Evolutionary conservation across 129 eudicot species (phyloP).

Genomic region (Lonicera japonica): DNA sequence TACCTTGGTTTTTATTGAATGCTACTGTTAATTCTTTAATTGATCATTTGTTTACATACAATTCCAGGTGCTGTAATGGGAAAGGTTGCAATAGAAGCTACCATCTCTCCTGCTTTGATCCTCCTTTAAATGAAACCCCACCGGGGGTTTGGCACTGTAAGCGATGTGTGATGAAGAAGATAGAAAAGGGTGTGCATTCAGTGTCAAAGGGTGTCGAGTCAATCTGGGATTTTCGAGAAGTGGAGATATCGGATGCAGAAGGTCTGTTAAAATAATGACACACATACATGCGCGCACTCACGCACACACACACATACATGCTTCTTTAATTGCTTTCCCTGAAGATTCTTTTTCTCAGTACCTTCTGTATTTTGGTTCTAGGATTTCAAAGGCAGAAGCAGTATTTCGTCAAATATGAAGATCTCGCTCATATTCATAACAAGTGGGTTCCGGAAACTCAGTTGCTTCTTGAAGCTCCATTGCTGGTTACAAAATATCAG

Average conservation of each 20-base stretch:
- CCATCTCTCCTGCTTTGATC: conserved; percentile 41
- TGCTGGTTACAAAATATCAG: conserved; percentile 25
- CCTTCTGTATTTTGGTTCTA: conserved; percentile 13
- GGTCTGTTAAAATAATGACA: conserved; percentile 20
- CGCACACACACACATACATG: not conserved
- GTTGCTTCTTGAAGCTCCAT: conserved; percentile 42
- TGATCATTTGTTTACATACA: conserved; percentile 7
- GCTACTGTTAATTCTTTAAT: not conserved
- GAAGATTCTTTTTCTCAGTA: not conserved
- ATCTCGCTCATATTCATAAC: conserved; percentile 72
- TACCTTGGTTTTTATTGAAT: not conserved
- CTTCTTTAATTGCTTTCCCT: not conserved
- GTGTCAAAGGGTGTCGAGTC: conserved; percentile 46
- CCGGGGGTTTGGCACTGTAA: conserved; percentile 44
- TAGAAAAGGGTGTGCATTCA: conserved; percentile 29
- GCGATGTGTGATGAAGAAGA: conserved; percentile 41
- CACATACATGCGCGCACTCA: not conserved
- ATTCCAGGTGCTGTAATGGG: conserved; percentile 43
- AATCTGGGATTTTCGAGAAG: conserved; percentile 60
- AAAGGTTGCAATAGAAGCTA: conserved; percentile 43
- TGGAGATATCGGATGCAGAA: conserved; percentile 34
- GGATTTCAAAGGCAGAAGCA: conserved; percentile 49
- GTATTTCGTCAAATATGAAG: conserved; percentile 66
- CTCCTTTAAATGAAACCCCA: conserved; percentile 13
- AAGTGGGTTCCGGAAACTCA: conserved; percentile 53